Base-by-base conservation (phyloP, 192 early-diverging fungal genomes). In the Entomortierella parvispora region DNA sequence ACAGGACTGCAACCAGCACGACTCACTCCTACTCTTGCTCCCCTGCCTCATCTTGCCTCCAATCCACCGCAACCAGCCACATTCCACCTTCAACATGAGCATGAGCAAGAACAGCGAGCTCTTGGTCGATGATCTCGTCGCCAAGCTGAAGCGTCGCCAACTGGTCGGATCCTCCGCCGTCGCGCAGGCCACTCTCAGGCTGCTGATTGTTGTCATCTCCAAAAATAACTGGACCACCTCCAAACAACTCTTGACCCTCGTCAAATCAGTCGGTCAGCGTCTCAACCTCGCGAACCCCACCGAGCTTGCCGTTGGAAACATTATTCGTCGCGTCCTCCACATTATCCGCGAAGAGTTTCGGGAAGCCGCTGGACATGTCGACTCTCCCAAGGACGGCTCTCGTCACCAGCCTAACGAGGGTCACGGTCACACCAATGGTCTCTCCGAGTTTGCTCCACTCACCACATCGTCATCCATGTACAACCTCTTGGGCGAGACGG, bases 281-380 rank as follows among this genome's bases (percentile, higher is more conserved):
- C 74, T 97, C 9, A 59, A 88, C n/a, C 69, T 74, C 15, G 97
- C 97, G 0, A 94, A 95, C 68, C 93, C 94, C 9, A 91, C 81
- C 80, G 97, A 97, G 74, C 85, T 96, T 34, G 89, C 93, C 3
- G 90, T 95, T 0, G 90, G 89, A 17, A 97, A 96, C 81, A 95
- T 95, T 34, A 88, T 93, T 46, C 89, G 93, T 61, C 86, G 95
- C 40, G 89, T 97, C 7, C 71, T 97, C 45, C 87, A 89, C 55
- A 81, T 96, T n/a, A 95, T 97, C 66, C 85, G 88, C 34, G 95
- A 97, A 65, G 87, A 87, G 81, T 83, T 75, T 63, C 64, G 61
- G 9, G 85, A 72, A 49, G 72, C n/a, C n/a, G n/a, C 64, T 28
- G 77, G 74, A 55, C 80, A 62, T 33, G 80, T 37, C 44, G 67